Evolutionary conservation across 768 basidiomycete species (phyloP).

Genomic region (Mycena amicta): DNA sequence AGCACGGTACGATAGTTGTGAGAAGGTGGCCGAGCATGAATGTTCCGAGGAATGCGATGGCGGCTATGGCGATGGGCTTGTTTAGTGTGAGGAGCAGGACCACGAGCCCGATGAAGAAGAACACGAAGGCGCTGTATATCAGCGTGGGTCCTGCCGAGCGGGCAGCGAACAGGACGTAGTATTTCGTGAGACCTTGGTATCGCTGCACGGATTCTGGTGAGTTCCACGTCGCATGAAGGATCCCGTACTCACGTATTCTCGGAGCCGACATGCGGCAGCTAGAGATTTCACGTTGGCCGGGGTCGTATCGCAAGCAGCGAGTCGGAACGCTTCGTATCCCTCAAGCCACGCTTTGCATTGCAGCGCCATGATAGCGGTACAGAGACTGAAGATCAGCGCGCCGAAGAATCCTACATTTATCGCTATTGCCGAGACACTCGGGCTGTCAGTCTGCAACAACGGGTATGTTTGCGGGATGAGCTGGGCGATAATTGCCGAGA

Average conservation of each 20-base stretch:
- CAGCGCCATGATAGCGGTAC: constrained; percentile 2
- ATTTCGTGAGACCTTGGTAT: background rate
- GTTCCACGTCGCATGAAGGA: too few species aligned
- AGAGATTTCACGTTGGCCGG: background rate
- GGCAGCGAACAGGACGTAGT: background rate
- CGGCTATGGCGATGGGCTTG: background rate
- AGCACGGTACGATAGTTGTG: background rate
- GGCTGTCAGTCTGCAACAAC: background rate
- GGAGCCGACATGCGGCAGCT: background rate
- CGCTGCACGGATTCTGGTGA: background rate
- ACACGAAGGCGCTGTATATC: background rate
- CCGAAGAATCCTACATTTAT: constrained; percentile 3
- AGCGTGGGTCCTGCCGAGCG: background rate
- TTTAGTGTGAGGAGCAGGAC: background rate
- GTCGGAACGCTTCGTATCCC: background rate
- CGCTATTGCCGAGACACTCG: background rate
- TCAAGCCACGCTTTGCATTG: constrained; percentile 1
- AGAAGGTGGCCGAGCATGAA: background rate
- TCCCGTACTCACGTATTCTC: constrained; percentile 1
- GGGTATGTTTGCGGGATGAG: constrained; percentile 1
- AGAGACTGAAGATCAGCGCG: background rate
- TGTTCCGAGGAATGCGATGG: background rate
- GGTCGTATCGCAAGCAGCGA: background rate
- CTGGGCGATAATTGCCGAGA: background rate
- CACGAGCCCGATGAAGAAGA: background rate